A percentile compares a stretch with the other conserved stretches of the same genome.
These are phyloP conservation scores for Penstemon newberryi DNA, from an alignment of 257 asterid genomes.

Conservation along the genomic window DNA sequence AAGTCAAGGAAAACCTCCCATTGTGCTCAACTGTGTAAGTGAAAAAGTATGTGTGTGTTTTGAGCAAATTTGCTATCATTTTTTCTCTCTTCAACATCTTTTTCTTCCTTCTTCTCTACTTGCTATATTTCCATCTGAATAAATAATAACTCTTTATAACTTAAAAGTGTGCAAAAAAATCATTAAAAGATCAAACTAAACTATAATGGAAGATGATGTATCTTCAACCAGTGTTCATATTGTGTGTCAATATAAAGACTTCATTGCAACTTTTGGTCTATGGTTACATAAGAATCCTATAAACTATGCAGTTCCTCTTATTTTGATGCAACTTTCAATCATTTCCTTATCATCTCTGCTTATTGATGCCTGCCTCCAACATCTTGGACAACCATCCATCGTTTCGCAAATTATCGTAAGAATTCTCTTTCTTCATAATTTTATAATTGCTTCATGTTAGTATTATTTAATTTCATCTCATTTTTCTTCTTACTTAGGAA, in stretches of 20 bases:
- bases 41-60: conserved; percentile 13
- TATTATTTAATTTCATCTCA: too few relatives aligned
- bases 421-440: neutral
- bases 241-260: conserved; percentile 53
- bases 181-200: neutral
- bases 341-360: conserved; percentile 47
- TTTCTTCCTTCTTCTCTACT: neutral
- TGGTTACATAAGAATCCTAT: conserved; percentile 49
- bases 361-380: conserved; percentile 54
- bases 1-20: conserved; percentile 30
- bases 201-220: conserved; percentile 13
- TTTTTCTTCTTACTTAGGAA: too few relatives aligned
- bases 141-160: too few relatives aligned
- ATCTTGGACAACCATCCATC: conserved; percentile 69
- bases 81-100: conserved; percentile 5
- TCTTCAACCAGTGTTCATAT: conserved; percentile 37
- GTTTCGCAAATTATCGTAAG: conserved; percentile 74
- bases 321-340: conserved; percentile 57
- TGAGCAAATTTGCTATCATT: too few relatives aligned
- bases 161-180: neutral
- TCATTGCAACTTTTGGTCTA: conserved; percentile 45
- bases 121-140: too few relatives aligned
- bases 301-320: conserved; percentile 56
- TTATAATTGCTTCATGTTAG: too few relatives aligned
- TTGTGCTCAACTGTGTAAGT: conserved; percentile 8